Base-by-base conservation (phyloP, 2,329 filamentous ascomycete genomes). In the Mariannaea elegans region DNA sequence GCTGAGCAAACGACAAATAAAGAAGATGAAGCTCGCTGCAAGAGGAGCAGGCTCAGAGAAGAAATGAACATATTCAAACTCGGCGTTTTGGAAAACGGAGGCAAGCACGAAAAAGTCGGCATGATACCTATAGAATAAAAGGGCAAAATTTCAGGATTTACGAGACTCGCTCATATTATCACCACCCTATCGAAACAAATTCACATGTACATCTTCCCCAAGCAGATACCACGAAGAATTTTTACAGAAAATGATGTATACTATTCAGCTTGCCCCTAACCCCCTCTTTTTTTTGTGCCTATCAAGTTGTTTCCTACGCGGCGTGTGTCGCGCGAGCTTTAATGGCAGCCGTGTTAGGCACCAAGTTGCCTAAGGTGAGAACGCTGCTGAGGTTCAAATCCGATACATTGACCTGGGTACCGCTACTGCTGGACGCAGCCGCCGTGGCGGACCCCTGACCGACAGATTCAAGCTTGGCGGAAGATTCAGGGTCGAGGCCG, bases 1-100 rank as follows among this genome's bases (percentile, higher is more conserved):
- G 14, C 66, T 82, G 23, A 86, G 82, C 69, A 87, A 84, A 71
- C 78, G 83, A 50, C 82, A 86, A 69, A 79, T 81, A 3, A 89
- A 89, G 77, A 88, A 84, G 75, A 72, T 83, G 70, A 84, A 78
- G 71, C 68, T 84, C 5, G 81, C 80, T n/a, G 70, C 78, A 19
- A 75, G 80, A 65, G 75, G 77, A 21, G 76, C 74, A 23, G 61
- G 56, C 14, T 39, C 60, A 24, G 71, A 70, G 38, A 67, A 69
- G 44, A 67, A 69, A 46, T 56, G 47, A 51, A 12, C 4, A 45
- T 31, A 60, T 50, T 42, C 61, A 38, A 54, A 48, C 57, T 39
- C 45, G 55, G 56, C 57, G 60, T 66, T 63, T 61, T 41, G 29
- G 31, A 42, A 45, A 38, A 24, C 31, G 16, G 50, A 57, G 21